Conservation (phyloP, 2,329 filamentous ascomycete species). For the Pseudogymnoascus verrucosus region DNA sequence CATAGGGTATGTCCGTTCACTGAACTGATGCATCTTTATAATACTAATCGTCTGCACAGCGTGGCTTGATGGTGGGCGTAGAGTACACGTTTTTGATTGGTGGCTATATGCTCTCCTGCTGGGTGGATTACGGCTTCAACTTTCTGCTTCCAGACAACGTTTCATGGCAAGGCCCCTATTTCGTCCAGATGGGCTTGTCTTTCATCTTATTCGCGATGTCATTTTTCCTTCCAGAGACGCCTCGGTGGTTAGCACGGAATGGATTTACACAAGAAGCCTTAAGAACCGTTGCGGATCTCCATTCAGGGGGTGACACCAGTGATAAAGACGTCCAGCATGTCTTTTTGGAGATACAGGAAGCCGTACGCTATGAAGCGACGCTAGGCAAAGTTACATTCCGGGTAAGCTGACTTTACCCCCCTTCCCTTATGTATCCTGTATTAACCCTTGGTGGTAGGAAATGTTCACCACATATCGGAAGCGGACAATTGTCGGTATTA, state of each 20-base stretch:
- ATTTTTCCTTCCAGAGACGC: slow-evolving; percentile 32
- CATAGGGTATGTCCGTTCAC: slow-evolving; percentile 16
- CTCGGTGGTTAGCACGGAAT: slow-evolving; percentile 34
- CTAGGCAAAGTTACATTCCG: slow-evolving; percentile 29
- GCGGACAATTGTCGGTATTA: slow-evolving; percentile 34
- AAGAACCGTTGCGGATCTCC: slow-evolving; percentile 34
- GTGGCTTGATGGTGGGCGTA: slow-evolving; percentile 34
- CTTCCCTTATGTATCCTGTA: not conserved
- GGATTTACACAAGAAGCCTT: slow-evolving; percentile 32
- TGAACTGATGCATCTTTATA: not conserved
- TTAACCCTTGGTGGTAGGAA: slow-evolving; percentile 21
- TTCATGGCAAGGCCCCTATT: slow-evolving; percentile 29
- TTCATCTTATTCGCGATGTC: slow-evolving; percentile 30
- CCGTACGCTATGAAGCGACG: slow-evolving; percentile 30
- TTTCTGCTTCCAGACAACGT: slow-evolving; percentile 28
- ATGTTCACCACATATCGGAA: slow-evolving; percentile 37
- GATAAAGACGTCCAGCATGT: slow-evolving; percentile 30
- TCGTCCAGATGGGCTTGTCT: slow-evolving; percentile 28
- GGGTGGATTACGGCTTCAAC: slow-evolving; percentile 33
- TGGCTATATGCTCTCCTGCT: slow-evolving; percentile 33
- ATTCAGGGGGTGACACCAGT: slow-evolving; percentile 29
- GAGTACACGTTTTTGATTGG: slow-evolving; percentile 31
- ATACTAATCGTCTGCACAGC: slow-evolving; percentile 10
- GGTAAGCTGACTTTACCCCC: slow-evolving; percentile 17
- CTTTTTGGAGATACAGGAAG: slow-evolving; percentile 32